A percentile compares a stretch with the other conserved stretches of the same genome.
These are phyloP conservation scores for Neurospora sp. DNA, from an alignment of 2,329 filamentous ascomycete genomes.

Conservation along the genomic window DNA sequence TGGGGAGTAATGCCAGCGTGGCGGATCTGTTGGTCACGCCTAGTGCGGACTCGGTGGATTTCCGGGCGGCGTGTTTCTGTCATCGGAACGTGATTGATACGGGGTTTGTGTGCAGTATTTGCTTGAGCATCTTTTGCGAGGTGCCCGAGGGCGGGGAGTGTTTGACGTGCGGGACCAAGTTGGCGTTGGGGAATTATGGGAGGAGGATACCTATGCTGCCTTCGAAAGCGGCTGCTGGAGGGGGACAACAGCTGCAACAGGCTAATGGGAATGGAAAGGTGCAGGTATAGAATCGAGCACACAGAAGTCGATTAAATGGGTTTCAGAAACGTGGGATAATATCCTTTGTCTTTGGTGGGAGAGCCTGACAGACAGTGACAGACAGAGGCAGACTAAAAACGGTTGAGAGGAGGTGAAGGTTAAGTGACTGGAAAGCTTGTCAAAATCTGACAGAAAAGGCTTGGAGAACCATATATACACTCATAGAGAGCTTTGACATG, in stretches of 20 bases:
- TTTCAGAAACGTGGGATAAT: no score
- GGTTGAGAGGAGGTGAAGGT: neutral
- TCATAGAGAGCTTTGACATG: neutral
- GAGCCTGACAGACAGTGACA: neutral
- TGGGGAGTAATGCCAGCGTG: conserved; percentile 13
- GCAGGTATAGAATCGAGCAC: neutral
- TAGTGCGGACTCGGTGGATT: conserved; percentile 80
- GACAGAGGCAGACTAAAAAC: neutral
- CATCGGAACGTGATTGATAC: conserved; percentile 84
- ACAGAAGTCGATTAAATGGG: no score
- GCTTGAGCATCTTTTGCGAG: conserved; percentile 84
- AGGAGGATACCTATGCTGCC: conserved; percentile 59
- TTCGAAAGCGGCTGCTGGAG: conserved; percentile 24
- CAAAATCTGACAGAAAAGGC: neutral
- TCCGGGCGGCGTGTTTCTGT: conserved; percentile 96
- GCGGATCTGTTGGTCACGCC: conserved; percentile 59
- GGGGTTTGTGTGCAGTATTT: conserved; percentile 93
- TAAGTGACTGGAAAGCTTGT: neutral
- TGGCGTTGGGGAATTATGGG: conserved; percentile 68
- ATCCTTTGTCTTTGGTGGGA: neutral
- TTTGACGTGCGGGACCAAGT: conserved; percentile 70
- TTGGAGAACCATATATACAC: neutral
- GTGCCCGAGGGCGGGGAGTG: conserved; percentile 55
- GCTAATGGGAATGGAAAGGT: neutral
- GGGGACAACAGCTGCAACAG: neutral